A percentile compares a stretch with the other conserved stretches of the same genome.
Evolutionary conservation across 768 basidiomycete genomes (phyloP).

Genomic region (Rhodosporidiobolus sp.): DNA sequence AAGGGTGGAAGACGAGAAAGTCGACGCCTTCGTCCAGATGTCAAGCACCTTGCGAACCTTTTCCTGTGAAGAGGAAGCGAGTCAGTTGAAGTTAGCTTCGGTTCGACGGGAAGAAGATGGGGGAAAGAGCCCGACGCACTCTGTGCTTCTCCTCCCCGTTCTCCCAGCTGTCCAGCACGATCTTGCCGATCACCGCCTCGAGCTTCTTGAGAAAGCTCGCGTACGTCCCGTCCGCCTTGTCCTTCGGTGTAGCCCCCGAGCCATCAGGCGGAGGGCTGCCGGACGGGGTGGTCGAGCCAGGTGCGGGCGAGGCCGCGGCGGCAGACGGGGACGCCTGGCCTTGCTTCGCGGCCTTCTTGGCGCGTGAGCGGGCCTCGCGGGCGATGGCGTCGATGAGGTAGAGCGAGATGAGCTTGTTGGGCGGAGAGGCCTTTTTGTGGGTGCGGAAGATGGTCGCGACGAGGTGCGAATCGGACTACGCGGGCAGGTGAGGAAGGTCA

Average conservation of each 20-base stretch:
- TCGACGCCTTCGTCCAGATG: constrained; percentile 89
- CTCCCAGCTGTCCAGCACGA: constrained; percentile 78
- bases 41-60: constrained; percentile 96
- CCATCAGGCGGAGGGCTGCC: constrained; percentile 9
- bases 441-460: constrained; percentile 84
- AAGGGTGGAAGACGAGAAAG: constrained; percentile 55
- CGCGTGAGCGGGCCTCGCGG: constrained; percentile 70
- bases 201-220: constrained; percentile 84
- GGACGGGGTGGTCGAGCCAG: constrained; percentile 23
- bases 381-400: constrained; percentile 92
- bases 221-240: constrained; percentile 46
- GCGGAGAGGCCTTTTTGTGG: constrained; percentile 69
- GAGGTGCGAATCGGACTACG: constrained; percentile 76
- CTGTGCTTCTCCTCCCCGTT: constrained; percentile 68
- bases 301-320: not conserved
- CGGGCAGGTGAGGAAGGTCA: not conserved
- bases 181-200: constrained; percentile 82
- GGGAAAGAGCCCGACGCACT: constrained; percentile 61
- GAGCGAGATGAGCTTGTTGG: constrained; percentile 76
- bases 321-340: constrained; percentile 17
- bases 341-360: constrained; percentile 67
- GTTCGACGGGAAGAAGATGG: too few relatives aligned
- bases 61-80: constrained; percentile 60
- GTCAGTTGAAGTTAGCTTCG: not conserved
- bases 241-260: not conserved